These are phyloP conservation scores for Melanopsichium pennsylvanicum DNA, from an alignment of 1,284 basidiomycete species.

Conservation along the genomic window DNA sequence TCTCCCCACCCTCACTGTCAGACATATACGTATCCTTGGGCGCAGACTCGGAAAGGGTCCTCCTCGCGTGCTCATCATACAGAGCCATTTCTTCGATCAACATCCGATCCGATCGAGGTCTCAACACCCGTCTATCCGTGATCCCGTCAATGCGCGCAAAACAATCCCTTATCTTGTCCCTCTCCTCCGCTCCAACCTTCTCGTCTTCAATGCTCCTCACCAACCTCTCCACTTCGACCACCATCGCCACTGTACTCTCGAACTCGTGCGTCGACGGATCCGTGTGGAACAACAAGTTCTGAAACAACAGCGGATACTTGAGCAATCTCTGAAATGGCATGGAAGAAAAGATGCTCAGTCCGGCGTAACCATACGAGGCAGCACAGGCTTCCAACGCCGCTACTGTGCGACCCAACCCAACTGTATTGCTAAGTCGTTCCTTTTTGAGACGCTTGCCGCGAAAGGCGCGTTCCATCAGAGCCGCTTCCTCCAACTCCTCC, in stretches of 20 bases:
- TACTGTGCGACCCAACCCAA: slow-evolving; percentile 60
- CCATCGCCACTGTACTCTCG: slow-evolving; percentile 93
- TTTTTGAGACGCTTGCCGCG: slow-evolving; percentile 55
- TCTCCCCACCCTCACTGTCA: slow-evolving; percentile 34
- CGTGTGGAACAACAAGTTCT: slow-evolving; percentile 81
- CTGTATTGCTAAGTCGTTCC: slow-evolving; percentile 55
- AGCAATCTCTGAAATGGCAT: slow-evolving; percentile 96
- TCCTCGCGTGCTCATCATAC: slow-evolving; percentile 49
- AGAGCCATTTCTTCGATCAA: slow-evolving; percentile 83
- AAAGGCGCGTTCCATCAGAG: slow-evolving; percentile 58
- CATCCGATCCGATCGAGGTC: slow-evolving; percentile 85
- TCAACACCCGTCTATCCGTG: slow-evolving; percentile 71
- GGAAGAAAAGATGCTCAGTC: slow-evolving; percentile 88
- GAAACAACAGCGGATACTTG: slow-evolving; percentile 96
- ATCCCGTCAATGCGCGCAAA: slow-evolving; percentile 95
- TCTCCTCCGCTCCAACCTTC: slow-evolving; percentile 92
- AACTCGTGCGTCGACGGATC: slow-evolving; percentile 97
- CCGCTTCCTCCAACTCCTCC: slow-evolving; percentile 57
- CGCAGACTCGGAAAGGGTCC: slow-evolving; percentile 59
- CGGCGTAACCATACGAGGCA: slow-evolving; percentile 85
- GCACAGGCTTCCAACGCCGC: slow-evolving; percentile 76
- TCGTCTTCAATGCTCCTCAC: slow-evolving; percentile 96
- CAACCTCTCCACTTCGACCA: slow-evolving; percentile 93
- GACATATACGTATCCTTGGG: slow-evolving; percentile 34
- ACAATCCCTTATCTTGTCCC: slow-evolving; percentile 90